Base-by-base conservation (phyloP, 2,329 filamentous ascomycete species). In the Trematosphaeria pertusa region DNA sequence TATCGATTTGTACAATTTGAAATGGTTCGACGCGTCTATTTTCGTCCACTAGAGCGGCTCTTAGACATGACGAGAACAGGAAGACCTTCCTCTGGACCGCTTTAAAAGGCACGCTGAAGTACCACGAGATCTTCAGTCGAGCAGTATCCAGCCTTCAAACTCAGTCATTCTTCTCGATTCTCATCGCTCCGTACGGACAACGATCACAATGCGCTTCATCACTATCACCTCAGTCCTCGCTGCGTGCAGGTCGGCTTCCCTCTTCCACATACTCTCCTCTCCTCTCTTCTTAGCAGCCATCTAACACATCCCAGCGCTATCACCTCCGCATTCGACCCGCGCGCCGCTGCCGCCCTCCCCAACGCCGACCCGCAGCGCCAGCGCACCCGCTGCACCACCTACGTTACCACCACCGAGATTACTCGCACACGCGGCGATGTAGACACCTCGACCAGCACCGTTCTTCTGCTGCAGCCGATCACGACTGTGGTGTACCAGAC, bases 341-440 rank as follows among this genome's bases (percentile, higher is more conserved):
- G 42, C 18, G 42, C 42, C 24, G 35, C 33, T 10, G 14, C 28
- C 4, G 22, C 34, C 4, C 12, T 18, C 10, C 12, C 40, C 6
- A 19, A 43, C 31, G 11, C 32, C 21, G 31, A 36, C 17, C 20
- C 24, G 21, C 24, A 14, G 24, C 28, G 24, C 26, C 31, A 22
- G 15, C 28, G 19, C n/a, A 43, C 40, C 3, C 42, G 42, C 33
- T 45, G 42, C 35, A 45, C 42, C 2, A 37, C 42, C 34, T 45
- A 37, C 42, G 24, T 45, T 15, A 45, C 32, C 34, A 45, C 42
- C 15, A 22, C 21, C 4, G 24, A 17, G 10, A 8, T 11, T 9
- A 45, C 42, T 3, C 33, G 42, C 24, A 45, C 42, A 12, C 33
- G 42, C 22, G 42, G 42, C 18, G 26, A 45, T 21, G 42, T 45